These are phyloP conservation scores for Neurospora cerealis DNA, from an alignment of 495 filamentous ascomycete genomes.

Conservation along the genomic window DNA sequence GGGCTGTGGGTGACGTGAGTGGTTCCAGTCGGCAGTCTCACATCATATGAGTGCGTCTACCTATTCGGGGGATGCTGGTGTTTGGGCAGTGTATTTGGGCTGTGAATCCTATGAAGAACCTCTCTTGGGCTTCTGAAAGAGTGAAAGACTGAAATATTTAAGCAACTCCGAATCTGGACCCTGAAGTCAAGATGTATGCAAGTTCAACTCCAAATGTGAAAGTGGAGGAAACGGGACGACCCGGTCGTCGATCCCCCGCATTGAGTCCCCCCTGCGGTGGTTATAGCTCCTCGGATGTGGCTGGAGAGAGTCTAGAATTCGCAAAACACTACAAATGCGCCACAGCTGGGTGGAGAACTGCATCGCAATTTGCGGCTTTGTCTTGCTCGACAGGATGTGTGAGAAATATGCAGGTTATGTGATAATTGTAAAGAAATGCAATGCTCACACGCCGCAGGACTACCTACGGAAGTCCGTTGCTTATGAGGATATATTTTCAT, in stretches of 20 bases:
- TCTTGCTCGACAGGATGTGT: background rate
- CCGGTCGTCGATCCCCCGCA: background rate
- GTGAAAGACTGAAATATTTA: background rate
- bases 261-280: background rate
- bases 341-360: background rate
- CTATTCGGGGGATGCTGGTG: background rate
- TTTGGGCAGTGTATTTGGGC: background rate
- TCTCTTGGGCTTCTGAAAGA: background rate
- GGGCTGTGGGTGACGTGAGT: background rate
- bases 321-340: background rate
- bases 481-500: too few species aligned
- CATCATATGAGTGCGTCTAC: background rate
- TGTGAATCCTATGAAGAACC: background rate
- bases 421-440: too few species aligned
- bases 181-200: background rate
- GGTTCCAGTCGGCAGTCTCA: background rate
- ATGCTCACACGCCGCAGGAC: too few species aligned
- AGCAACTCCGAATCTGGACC: background rate
- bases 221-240: background rate
- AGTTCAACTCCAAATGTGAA: background rate
- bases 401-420: too few species aligned
- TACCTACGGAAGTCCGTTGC: too few species aligned
- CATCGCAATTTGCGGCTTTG: background rate
- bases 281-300: background rate
- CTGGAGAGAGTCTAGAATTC: background rate